Evolutionary conservation across 2,329 filamentous ascomycete genomes (phyloP), one percentile per base, ranked within the genome.

Genomic region (Fusarium neocosmosporiellum): DNA sequence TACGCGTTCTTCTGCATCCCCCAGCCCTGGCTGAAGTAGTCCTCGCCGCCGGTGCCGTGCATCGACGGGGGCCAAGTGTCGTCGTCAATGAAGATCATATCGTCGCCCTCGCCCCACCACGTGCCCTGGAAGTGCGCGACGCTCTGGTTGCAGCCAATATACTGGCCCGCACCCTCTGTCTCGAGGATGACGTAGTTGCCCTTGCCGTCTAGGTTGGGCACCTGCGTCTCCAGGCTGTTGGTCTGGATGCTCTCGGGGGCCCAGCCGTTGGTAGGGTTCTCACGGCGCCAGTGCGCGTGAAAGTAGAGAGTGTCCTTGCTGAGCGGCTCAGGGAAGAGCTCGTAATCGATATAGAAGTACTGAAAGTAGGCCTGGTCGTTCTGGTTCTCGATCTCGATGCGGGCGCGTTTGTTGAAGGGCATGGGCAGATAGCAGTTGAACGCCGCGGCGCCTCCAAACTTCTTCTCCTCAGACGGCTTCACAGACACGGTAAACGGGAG

Each of bases 261-360:
- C 79, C 79, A 81, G 20, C 80, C 79, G n/a, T 75, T 73, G 18
- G 80, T 81, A 6, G 79, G 79, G 63, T 80, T 80, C 69, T 77
- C 69, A 10, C 79, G 78, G 4, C 76, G 77, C 80, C 79, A 81
- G 64, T 81, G 78, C 4, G 78, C 77, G 66, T 81, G 80, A 65
- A 81, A 80, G 71, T 75, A 81, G n/a, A 79, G 71, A 5, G 79
- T 77, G 18, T 81, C 78, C 13, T 59, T 70, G 27, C 75, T 76
- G 27, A 77, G 65, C 5, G 77, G 76, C 50, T 76, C 61, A 1
- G 76, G 62, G 37, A 74, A 72, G 4, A 81, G 73, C 64, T 81
- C 79, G 64, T 81, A 81, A 73, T 81, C 79, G 55, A 81, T 79
- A 59, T 81, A 81, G 67, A 81, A 81, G 64, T 81, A 81, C 58